Percentiles rank a stretch among this genome's conserved stretches.
These are phyloP conservation scores for Cyberlindnera mrakii DNA, from an alignment of 805 yeast genomes.

Conservation along the genomic window DNA sequence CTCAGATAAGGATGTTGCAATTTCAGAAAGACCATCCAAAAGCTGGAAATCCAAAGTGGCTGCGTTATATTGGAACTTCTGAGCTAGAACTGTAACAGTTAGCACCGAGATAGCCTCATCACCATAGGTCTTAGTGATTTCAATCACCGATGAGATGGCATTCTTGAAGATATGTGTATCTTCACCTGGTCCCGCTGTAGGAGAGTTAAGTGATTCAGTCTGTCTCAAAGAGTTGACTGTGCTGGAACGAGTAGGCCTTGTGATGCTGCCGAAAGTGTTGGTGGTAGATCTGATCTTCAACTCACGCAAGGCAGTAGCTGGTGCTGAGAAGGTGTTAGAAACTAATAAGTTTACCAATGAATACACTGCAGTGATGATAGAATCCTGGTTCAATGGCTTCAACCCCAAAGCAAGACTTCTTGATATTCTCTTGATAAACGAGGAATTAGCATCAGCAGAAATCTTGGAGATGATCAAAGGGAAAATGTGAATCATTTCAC, in stretches of 20 bases:
- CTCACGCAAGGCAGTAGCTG: conserved; percentile 28
- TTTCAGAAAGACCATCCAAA: conserved; percentile 53
- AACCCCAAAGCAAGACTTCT: conserved; percentile 59
- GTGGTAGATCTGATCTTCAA: conserved; percentile 27
- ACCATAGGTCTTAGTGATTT: conserved; percentile 57
- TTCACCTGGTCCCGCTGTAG: conserved; percentile 2
- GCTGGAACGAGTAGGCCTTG: conserved; percentile 17
- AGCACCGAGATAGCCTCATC: conserved; percentile 72
- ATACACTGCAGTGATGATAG: conserved; percentile 78
- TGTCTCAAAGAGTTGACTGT: conserved; percentile 14
- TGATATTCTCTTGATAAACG: conserved; percentile 48
- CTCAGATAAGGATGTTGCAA: conserved; percentile 56
- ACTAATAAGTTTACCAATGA: conserved; percentile 71
- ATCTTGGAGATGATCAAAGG: conserved; percentile 41
- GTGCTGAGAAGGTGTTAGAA: conserved; percentile 40
- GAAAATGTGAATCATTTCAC: conserved; percentile 31
- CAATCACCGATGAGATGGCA: conserved; percentile 61
- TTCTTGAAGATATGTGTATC: conserved; percentile 44
- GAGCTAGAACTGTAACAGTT: conserved; percentile 76
- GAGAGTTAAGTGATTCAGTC: conserved; percentile 2
- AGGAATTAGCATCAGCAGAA: conserved; percentile 45
- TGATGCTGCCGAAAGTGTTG: conserved; percentile 9
- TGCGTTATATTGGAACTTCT: conserved; percentile 51
- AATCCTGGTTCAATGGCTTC: conserved; percentile 68
- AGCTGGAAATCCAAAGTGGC: conserved; percentile 49